phyloP scores from a whole-genome alignment of 2,329 filamentous ascomycete species.

The Botrytis deweyae region DNA sequence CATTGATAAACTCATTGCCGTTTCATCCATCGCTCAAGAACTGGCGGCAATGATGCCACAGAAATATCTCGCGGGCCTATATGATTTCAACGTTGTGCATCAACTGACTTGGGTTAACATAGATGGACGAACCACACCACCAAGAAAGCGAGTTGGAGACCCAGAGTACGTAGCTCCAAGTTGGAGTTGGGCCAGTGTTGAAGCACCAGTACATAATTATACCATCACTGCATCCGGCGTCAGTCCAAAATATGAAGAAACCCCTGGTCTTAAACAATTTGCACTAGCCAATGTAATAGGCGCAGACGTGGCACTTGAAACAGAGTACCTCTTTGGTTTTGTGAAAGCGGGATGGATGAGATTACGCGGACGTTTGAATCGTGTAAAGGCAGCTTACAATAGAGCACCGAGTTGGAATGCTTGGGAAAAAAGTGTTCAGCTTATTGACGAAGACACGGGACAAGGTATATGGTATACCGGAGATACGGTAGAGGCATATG shows the following conservation, averaged over 20 bases:
- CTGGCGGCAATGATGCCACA: not conserved
- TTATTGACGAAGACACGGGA: not conserved
- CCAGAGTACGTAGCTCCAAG: not conserved
- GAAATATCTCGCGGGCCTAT: not conserved
- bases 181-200: not conserved
- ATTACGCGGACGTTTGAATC: not conserved
- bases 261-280: not conserved
- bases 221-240: not conserved
- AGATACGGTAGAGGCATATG: not conserved
- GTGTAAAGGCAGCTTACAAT: not conserved
- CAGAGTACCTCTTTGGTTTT: not conserved
- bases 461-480: not conserved
- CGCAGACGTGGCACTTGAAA: not conserved
- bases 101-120: not conserved
- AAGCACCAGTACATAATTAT: not conserved
- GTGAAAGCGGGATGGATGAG: not conserved
- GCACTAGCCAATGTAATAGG: not conserved
- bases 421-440: not conserved
- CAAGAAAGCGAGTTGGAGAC: not conserved
- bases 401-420: conserved; percentile 4
- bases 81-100: not conserved
- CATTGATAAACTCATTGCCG: conserved; percentile 1
- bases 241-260: not conserved
- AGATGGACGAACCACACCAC: not conserved
- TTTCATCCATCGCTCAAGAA: not conserved